A percentile compares a stretch with the other conserved stretches of the same genome.
These are phyloP conservation scores for Trametes coccinea DNA, from an alignment of 768 basidiomycete genomes.

Conservation along the genomic window DNA sequence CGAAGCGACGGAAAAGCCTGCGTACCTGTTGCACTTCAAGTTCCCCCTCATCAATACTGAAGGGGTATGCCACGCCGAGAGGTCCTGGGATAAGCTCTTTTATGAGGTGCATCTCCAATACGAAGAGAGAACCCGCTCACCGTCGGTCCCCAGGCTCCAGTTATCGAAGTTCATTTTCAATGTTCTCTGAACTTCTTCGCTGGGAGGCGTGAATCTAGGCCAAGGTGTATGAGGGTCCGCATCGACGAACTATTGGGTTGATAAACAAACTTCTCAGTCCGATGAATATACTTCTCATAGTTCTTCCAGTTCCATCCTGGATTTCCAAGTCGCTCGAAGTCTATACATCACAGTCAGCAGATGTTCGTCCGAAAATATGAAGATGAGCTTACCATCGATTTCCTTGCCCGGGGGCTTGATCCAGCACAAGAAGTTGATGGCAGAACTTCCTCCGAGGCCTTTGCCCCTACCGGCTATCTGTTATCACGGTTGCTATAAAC, in stretches of 20 bases:
- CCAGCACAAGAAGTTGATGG: conserved; percentile 29
- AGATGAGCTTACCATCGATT: conserved; percentile 23
- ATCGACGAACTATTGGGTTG: no score
- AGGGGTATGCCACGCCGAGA: conserved; percentile 21
- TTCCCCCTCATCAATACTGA: conserved; percentile 20
- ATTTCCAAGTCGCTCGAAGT: conserved; percentile 30
- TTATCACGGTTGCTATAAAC: not conserved
- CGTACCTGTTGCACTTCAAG: conserved; percentile 22
- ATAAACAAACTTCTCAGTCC: conserved; percentile 25
- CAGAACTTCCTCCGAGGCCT: conserved; percentile 30
- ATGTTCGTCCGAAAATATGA: not conserved
- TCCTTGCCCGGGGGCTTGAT: conserved; percentile 27
- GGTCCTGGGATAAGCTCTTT: conserved; percentile 14
- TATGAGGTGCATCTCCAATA: no score
- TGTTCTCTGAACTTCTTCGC: conserved; percentile 2
- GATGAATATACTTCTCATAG: conserved; percentile 22
- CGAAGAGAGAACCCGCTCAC: conserved; percentile 1
- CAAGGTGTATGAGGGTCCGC: not conserved
- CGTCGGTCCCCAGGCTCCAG: conserved; percentile 25
- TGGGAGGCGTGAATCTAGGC: conserved; percentile 16
- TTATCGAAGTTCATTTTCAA: conserved; percentile 18
- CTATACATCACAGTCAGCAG: not conserved
- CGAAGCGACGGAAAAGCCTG: no score
- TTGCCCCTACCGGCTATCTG: conserved; percentile 20
- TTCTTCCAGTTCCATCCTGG: conserved; percentile 32